phyloP scores from a whole-genome alignment of 441 rosid species.

The Pelargonium myrrhifolium region DNA sequence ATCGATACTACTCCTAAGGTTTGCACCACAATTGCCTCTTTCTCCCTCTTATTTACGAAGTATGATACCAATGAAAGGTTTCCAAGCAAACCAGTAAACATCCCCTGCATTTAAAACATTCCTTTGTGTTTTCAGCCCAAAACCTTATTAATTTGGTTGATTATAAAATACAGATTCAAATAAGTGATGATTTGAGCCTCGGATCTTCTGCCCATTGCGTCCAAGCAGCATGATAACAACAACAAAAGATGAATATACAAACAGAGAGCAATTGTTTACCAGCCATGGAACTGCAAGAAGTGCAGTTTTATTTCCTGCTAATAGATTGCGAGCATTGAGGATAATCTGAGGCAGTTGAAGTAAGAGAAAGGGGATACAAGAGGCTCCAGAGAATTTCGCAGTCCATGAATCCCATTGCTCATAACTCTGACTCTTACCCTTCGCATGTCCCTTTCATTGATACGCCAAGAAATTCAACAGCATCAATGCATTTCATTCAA shows the following conservation, averaged over 20 bases:
- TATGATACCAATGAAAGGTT: slow-evolving; percentile 81
- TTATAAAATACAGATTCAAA: too few species aligned
- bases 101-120: slow-evolving; percentile 48
- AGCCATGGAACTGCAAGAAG: slow-evolving; percentile 91
- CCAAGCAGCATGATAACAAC: background rate
- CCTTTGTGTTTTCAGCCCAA: background rate
- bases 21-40: slow-evolving; percentile 68
- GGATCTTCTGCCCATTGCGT: background rate
- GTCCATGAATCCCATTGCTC: slow-evolving; percentile 6
- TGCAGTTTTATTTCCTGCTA: slow-evolving; percentile 71
- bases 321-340: slow-evolving; percentile 75
- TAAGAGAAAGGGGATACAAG: slow-evolving; percentile 58
- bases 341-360: slow-evolving; percentile 86
- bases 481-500: background rate
- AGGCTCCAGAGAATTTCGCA: background rate
- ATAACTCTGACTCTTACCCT: background rate
- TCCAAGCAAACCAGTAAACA: slow-evolving; percentile 83
- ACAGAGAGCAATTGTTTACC: slow-evolving; percentile 28
- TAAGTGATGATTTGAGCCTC: too few species aligned
- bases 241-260: background rate
- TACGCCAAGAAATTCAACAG: too few species aligned
- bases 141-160: background rate
- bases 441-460: background rate
- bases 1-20: slow-evolving; percentile 67
- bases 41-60: slow-evolving; percentile 74